Conservation (phyloP, 305 asterid genomes). For the Plantago lanceolata region DNA sequence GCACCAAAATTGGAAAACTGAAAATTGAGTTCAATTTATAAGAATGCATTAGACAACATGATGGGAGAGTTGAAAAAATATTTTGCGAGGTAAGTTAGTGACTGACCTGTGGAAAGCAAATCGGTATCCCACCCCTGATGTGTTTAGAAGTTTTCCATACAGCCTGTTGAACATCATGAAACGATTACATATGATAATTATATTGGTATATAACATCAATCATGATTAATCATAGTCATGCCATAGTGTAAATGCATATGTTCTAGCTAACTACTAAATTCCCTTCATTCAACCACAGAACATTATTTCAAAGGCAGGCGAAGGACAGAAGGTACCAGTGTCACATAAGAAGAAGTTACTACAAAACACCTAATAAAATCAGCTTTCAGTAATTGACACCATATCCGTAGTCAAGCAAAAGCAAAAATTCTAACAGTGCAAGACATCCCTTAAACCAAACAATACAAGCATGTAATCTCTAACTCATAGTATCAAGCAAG, state of each 20-base stretch:
- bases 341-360: not conserved
- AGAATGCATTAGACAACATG: slow-evolving; percentile 19
- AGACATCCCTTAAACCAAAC: not conserved
- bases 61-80: slow-evolving; percentile 9
- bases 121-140: slow-evolving; percentile 58
- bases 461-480: not conserved
- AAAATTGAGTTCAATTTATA: slow-evolving; percentile 24
- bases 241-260: not conserved
- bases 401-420: not conserved
- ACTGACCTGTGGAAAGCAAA: slow-evolving; percentile 79
- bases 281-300: not conserved
- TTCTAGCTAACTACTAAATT: not conserved
- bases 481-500: not conserved
- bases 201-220: not conserved
- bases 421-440: not conserved
- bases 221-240: not conserved
- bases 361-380: not conserved
- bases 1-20: slow-evolving; percentile 62
- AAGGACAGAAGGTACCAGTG: not conserved
- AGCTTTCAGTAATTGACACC: not conserved
- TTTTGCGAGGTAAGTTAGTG: slow-evolving; percentile 22
- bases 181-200: not conserved
- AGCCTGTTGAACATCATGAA: slow-evolving; percentile 41
- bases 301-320: not conserved
- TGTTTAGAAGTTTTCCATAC: slow-evolving; percentile 55